These are phyloP conservation scores for Quercus parvula DNA, from an alignment of 306 rosid species.

Conservation along the genomic window DNA sequence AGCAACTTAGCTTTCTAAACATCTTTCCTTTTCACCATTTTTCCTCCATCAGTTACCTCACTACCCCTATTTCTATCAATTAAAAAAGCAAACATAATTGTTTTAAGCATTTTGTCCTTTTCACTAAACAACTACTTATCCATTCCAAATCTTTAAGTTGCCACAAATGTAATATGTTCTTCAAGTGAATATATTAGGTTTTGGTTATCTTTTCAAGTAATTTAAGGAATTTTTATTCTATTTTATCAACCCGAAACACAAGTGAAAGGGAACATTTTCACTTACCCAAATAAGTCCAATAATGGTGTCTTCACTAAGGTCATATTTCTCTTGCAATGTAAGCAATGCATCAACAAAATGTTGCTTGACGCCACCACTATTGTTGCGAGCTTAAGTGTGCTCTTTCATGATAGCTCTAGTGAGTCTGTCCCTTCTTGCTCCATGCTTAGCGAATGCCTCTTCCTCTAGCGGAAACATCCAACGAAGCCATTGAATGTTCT, in stretches of 20 bases:
- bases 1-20: too few relatives aligned
- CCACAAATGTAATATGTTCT: too few relatives aligned
- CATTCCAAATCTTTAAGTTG: too few relatives aligned
- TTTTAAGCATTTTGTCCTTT: neutral
- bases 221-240: too few relatives aligned
- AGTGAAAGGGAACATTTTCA: neutral
- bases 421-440: slow-evolving; percentile 64
- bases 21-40: too few relatives aligned
- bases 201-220: too few relatives aligned
- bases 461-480: slow-evolving; percentile 88
- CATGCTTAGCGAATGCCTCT: slow-evolving; percentile 60
- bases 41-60: too few relatives aligned
- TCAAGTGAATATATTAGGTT: too few relatives aligned
- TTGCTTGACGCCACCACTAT: slow-evolving; percentile 64
- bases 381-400: slow-evolving; percentile 58
- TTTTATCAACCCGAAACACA: too few relatives aligned
- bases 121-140: too few relatives aligned
- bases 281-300: slow-evolving; percentile 86
- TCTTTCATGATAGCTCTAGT: slow-evolving; percentile 85
- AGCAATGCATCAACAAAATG: slow-evolving; percentile 88
- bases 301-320: slow-evolving; percentile 86
- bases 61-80: too few relatives aligned
- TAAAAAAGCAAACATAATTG: too few relatives aligned
- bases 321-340: slow-evolving; percentile 71
- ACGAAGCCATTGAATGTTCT: slow-evolving; percentile 78